Evolutionary conservation across 1,284 basidiomycete genomes (phyloP), one percentile per base, ranked within the genome.

Genomic region (Cerrena zonata): DNA sequence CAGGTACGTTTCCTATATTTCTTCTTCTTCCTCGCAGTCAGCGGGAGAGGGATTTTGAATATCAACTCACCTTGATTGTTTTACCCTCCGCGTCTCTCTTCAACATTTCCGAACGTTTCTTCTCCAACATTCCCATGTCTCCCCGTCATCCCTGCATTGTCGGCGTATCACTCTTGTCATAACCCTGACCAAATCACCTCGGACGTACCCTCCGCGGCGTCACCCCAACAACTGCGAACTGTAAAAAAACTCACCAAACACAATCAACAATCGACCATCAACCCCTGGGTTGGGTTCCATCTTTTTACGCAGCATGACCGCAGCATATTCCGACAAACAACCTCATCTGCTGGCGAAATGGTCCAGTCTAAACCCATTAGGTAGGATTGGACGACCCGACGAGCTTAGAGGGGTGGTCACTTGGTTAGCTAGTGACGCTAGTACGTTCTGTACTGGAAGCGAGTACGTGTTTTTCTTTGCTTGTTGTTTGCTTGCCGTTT

Each of bases 391-490:
- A 27, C 72, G 86, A 12, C 78, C 84, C 0, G 85, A 90, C 61
- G 89, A 91, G 65, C 65, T 91, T 60, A 76, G 89, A 4, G 88
- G 88, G n/a, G 87, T 87, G 0, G 74, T 82, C 39, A 71, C 80
- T 11, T 91, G 89, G 89, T 71, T 91, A n/a, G 86, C 86, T 37
- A 86, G 83, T 52, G 86, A 87, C 54, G 84, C 85, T 40, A 86
- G 83, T 3, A 85, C 77, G 37, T 88, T 83, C 62, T 88, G 86
- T 59, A 88, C 85, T 0, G 85, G 86, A 42, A 73, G 71, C 84
- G 83, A 88, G 85, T 87, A 61, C 59, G 83, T 82, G 30, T 19
- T 34, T 41, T 44, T 24, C 19, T 40, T 42, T 7, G 47, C 27
- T 21, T 37, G 15, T 1, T n/a, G 43, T 25, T 47, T 19, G 39